Evolutionary conservation across 2,329 filamentous ascomycete species (phyloP), one percentile per base, ranked within the genome.

Genomic region (Acarospora socialis): DNA sequence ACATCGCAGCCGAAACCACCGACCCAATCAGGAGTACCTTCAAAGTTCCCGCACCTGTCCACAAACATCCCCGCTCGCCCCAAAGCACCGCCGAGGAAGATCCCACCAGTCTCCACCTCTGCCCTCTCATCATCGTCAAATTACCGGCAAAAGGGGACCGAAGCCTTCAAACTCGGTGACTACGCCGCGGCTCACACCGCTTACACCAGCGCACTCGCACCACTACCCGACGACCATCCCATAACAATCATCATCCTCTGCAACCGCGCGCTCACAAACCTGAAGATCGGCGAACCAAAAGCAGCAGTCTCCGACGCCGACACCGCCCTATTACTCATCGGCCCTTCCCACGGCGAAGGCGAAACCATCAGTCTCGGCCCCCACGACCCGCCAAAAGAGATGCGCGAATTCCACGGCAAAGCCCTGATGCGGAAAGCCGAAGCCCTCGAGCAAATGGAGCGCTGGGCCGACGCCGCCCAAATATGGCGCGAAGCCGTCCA

Each of bases 381-480:
- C 14, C 60, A 61, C 4, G 68, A 68, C 34, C 58, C 59, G 5
- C 61, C 62, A 13, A 90, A 92, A 43, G 78, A 87, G 28, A 92
- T 98, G 81, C 79, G 73, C 41, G 86, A 93, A 12, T 81, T 93
- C 40, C 95, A 80, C 49, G 86, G 83, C 32, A 98, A 95, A 55
- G 87, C 87, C 0, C 61, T 95, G 18, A 87, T 81, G 59, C 78
- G 90, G 33, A 95, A 95, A 60, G 90, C 90, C 1, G 90, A 98
- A 57, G 90, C 84, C 1, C 65, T 95, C 5, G 90, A 98, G 54
- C 80, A 93, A 50, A 78, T 98, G 65, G 90, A 98, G 59, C 82
- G 79, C 51, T 98, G 87, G 87, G 58, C 61, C 3, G 87, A 95
- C 30, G 90, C 90, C 1, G 75, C 73, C 0, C 60, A 64, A 2